phyloP scores from a whole-genome alignment of 345 rosid species.

The Salix koriyanagi region DNA sequence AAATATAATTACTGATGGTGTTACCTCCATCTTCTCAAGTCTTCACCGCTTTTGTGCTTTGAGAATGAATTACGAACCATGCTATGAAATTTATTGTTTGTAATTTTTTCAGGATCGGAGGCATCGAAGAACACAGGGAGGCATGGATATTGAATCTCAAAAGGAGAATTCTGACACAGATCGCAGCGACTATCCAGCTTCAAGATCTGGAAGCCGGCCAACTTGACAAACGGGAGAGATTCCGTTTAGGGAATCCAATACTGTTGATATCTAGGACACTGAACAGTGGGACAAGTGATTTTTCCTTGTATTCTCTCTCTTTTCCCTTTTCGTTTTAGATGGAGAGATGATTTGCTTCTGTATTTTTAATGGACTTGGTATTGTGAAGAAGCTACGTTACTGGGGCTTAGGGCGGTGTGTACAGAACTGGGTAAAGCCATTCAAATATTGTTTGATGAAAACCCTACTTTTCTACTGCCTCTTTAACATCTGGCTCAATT shows the following conservation, averaged over 20 bases:
- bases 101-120: slow-evolving; percentile 62
- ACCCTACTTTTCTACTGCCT: background rate
- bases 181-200: slow-evolving; percentile 46
- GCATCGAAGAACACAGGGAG: slow-evolving; percentile 58
- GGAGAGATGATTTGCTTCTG: slow-evolving; percentile 37
- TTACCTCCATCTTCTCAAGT: no score
- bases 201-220: slow-evolving; percentile 61
- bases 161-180: slow-evolving; percentile 78
- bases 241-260: background rate
- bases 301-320: background rate
- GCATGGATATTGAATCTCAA: slow-evolving; percentile 63
- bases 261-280: slow-evolving; percentile 39
- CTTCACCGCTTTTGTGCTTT: background rate
- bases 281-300: slow-evolving; percentile 11
- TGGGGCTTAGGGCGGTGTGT: slow-evolving; percentile 20
- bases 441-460: slow-evolving; percentile 9
- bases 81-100: background rate
- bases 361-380: slow-evolving; percentile 17
- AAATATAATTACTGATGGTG: no score
- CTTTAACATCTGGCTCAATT: background rate
- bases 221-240: slow-evolving; percentile 5
- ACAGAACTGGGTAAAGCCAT: slow-evolving; percentile 17
- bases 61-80: background rate
- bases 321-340: slow-evolving; percentile 10
- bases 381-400: slow-evolving; percentile 13